These are phyloP conservation scores for Toxoplasma gondii DNA, from an alignment of 169 alveolate species.

Conservation along the genomic window DNA sequence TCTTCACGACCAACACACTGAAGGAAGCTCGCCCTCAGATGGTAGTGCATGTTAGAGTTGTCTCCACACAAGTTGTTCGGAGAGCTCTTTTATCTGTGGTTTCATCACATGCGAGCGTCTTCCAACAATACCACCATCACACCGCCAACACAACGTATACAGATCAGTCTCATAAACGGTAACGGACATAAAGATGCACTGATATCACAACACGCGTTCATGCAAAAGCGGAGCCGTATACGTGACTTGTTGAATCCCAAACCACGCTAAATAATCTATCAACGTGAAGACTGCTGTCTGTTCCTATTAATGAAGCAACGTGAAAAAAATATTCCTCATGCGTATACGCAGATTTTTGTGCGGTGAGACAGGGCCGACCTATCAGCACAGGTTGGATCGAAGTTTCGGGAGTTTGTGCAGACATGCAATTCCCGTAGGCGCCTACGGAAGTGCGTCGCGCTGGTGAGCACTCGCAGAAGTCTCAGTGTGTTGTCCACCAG, in stretches of 20 bases:
- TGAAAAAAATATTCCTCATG: no score
- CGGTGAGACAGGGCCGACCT: no score
- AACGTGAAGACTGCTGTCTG: no score
- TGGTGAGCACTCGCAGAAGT: background rate
- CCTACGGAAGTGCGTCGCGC: background rate
- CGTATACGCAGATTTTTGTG: no score
- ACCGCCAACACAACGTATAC: background rate
- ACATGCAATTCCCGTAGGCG: no score
- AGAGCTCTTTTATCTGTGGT: background rate
- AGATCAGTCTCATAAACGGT: background rate
- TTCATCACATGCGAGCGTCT: background rate
- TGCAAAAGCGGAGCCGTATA: no score
- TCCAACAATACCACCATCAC: background rate
- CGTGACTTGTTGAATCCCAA: no score
- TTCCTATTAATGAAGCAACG: no score
- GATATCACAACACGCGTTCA: background rate
- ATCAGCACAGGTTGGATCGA: no score
- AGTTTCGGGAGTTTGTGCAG: no score
- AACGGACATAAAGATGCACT: background rate
- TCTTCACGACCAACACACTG: background rate
- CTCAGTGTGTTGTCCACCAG: background rate
- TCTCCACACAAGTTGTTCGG: constrained; percentile 21
- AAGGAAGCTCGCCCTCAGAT: constrained; percentile 26
- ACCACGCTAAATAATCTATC: no score
- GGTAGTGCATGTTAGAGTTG: constrained; percentile 44